phyloP scores from a whole-genome alignment of 2,329 filamentous ascomycete species.

The Botrytis galanthina region DNA sequence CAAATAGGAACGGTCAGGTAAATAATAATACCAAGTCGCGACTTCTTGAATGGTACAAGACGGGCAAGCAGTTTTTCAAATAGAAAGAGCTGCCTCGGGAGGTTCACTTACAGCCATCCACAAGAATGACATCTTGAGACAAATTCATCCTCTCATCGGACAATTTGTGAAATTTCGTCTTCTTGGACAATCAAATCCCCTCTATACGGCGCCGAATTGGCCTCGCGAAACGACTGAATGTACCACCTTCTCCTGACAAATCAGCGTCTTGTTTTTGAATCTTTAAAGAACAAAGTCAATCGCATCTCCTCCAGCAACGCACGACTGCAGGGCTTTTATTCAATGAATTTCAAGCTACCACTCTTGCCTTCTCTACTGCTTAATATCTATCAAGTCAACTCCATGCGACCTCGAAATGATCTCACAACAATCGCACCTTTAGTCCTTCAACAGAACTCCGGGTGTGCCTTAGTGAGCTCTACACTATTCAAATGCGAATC shows the following conservation, averaged over 20 bases:
- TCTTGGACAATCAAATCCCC: not conserved
- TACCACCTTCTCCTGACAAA: not conserved
- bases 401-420: slow-evolving; percentile 5
- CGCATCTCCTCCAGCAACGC: not conserved
- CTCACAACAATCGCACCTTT: slow-evolving; percentile 8
- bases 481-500: slow-evolving; percentile 31
- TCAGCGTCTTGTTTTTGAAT: not conserved
- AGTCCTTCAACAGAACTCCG: slow-evolving; percentile 25
- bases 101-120: not conserved
- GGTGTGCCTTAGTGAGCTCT: slow-evolving; percentile 26
- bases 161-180: not conserved
- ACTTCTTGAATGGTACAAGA: not conserved
- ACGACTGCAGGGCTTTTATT: not conserved
- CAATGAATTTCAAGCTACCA: slow-evolving; percentile 14
- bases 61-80: too few species aligned
- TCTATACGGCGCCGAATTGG: too few species aligned
- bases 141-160: not conserved
- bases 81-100: not conserved
- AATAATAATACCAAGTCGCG: not conserved
- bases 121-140: not conserved
- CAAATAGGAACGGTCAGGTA: not conserved
- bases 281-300: not conserved
- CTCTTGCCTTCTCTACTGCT: slow-evolving; percentile 7
- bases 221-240: not conserved
- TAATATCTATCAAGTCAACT: not conserved